Evolutionary conservation across 2,329 filamentous ascomycete species (phyloP), one percentile per base, ranked within the genome.

Genomic region (Paecilomyces fulvus): DNA sequence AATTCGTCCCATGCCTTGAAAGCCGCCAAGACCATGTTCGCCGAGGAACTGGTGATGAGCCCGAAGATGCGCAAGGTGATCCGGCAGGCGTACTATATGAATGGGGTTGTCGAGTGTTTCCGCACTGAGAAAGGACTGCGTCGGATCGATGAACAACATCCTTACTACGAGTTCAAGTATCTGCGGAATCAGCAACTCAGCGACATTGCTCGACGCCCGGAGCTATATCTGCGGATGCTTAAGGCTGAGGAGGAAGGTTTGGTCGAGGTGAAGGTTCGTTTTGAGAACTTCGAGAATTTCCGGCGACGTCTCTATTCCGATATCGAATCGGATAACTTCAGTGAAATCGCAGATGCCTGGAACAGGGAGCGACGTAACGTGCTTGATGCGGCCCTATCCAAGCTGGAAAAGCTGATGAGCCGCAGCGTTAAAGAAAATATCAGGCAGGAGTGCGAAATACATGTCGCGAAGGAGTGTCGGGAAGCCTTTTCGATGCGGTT

Each of bases 111-210:
- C 58, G 91, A 92, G 75, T 95, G 92, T 70, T 84, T 84, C 59
- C 86, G 94, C 55, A 99, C 94, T 0, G 92, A 97, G 58, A 99
- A 97, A 74, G 94, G 94, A 28, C 77, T 96, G 54, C 88, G 89
- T 56, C 89, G 90, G 67, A 97, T 99, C 63, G 92, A 96, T 64
- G 92, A 97, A 59, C 86, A 94, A 23, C 92, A 97, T 67, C 90
- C 91, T 0, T 97, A 95, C 73, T 97, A 97, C 70, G 94, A 97
- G 72, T 90, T 99, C 77, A 96, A 99, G 73, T 99, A 99, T 65
- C 80, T 99, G 20, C 85, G 90, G 61, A 91, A 94, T 65, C 92
- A 96, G 72, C 89, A 89, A 7, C 88, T 96, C 59, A 78, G 79
- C 48, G 88, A 94, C 62, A 83, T 97, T 58, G 88, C 90, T 2